phyloP scores from a whole-genome alignment of 164 flowering plant species.

The Vitis cinerea region DNA sequence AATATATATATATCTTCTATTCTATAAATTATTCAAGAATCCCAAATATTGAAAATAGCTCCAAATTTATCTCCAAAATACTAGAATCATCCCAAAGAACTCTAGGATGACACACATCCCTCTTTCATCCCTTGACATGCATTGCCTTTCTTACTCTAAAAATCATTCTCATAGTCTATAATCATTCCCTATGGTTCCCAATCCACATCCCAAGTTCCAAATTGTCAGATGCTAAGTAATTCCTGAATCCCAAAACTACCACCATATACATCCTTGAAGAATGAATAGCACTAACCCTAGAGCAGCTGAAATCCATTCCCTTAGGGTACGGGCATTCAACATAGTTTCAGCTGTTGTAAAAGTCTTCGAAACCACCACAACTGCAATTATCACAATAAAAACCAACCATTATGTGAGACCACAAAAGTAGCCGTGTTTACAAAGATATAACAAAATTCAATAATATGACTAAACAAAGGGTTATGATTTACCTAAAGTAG shows the following conservation, averaged over 20 bases:
- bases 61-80: too few species aligned
- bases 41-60: too few species aligned
- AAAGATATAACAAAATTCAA: neutral
- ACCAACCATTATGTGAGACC: slow-evolving; percentile 2
- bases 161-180: neutral
- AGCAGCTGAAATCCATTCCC: slow-evolving; percentile 86
- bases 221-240: neutral
- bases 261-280: neutral
- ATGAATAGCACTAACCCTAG: slow-evolving; percentile 68
- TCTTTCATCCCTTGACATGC: neutral
- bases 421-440: slow-evolving; percentile 2
- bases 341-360: slow-evolving; percentile 99
- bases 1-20: too few species aligned
- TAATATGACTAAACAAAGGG: neutral
- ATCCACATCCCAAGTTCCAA: too few species aligned
- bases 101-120: neutral
- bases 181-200: too few species aligned
- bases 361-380: slow-evolving; percentile 97
- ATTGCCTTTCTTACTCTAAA: neutral
- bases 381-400: slow-evolving; percentile 42
- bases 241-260: slow-evolving; percentile 4
- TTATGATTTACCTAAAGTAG: slow-evolving; percentile 72
- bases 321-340: slow-evolving; percentile 94
- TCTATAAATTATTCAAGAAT: too few species aligned
- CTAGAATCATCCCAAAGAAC: neutral